phyloP scores from a whole-genome alignment of 2,329 filamentous ascomycete species.

The Aspergillus pseudoviridinutans region DNA sequence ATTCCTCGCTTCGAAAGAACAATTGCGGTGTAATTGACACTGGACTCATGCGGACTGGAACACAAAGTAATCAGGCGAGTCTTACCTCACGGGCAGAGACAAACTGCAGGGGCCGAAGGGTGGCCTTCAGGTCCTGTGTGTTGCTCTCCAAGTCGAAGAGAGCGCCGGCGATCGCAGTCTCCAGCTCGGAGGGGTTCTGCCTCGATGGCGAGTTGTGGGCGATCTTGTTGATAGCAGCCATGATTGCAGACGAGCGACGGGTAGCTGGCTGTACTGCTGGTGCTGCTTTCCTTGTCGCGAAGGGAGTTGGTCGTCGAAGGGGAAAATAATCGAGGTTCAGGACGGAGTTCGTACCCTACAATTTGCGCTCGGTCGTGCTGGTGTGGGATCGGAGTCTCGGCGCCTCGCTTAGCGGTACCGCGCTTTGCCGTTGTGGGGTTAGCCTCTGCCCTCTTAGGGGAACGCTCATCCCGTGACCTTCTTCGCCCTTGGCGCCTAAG shows the following conservation, averaged over 20 bases:
- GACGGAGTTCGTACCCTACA: slow-evolving; percentile 4
- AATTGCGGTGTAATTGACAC: neutral
- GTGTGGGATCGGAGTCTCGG: slow-evolving; percentile 27
- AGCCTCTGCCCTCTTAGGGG: slow-evolving; percentile 22
- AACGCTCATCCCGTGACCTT: slow-evolving; percentile 27
- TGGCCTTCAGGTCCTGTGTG: slow-evolving; percentile 94
- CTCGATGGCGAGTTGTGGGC: slow-evolving; percentile 94
- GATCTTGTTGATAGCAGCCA: slow-evolving; percentile 95
- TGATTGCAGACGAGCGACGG: slow-evolving; percentile 48
- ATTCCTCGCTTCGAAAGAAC: neutral
- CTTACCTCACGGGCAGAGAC: slow-evolving; percentile 99
- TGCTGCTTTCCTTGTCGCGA: slow-evolving; percentile 29
- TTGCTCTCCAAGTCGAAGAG: slow-evolving; percentile 99
- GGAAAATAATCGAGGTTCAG: slow-evolving; percentile 17
- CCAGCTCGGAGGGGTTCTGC: slow-evolving; percentile 94
- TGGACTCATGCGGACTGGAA: neutral
- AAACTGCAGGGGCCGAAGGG: slow-evolving; percentile 96
- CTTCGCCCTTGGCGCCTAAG: slow-evolving; percentile 14
- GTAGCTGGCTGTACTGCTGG: slow-evolving; percentile 35
- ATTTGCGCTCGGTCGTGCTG: slow-evolving; percentile 13
- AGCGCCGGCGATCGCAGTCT: slow-evolving; percentile 93
- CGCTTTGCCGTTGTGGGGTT: slow-evolving; percentile 21
- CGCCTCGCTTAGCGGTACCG: slow-evolving; percentile 31
- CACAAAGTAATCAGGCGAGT: slow-evolving; percentile 12
- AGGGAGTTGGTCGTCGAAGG: slow-evolving; percentile 31